Conservation (phyloP, 129 eudicot species). For the Artemisia annua region DNA sequence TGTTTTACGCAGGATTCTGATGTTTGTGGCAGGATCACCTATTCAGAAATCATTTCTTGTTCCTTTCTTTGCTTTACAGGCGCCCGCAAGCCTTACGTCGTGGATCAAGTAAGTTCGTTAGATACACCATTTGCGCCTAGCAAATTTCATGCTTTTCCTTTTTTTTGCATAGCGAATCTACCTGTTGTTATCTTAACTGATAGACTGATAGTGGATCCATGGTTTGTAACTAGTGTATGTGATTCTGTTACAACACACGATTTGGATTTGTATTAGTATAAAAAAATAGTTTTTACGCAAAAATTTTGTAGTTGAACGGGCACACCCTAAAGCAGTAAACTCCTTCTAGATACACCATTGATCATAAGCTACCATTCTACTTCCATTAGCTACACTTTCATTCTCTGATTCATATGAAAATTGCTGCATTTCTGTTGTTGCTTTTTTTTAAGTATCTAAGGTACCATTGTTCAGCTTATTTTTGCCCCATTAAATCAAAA, state of each 20-base stretch:
- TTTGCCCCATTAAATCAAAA: too few species aligned
- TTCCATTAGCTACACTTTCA: constrained; percentile 4
- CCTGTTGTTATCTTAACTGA: too few species aligned
- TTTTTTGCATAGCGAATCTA: not conserved
- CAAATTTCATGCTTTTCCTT: too few species aligned
- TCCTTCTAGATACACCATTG: too few species aligned
- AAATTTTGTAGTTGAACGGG: constrained; percentile 2
- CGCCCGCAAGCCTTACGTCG: constrained; percentile 66
- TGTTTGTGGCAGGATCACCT: constrained; percentile 74
- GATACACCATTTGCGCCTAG: not conserved
- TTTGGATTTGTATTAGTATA: not conserved
- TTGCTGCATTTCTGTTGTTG: constrained; percentile 3
- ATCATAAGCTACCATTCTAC: not conserved
- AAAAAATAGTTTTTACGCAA: constrained; percentile 2
- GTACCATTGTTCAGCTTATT: too few species aligned
- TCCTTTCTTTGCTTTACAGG: constrained; percentile 86
- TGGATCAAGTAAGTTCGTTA: constrained; percentile 82
- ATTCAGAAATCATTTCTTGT: constrained; percentile 84
- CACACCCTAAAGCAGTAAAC: too few species aligned
- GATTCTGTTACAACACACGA: too few species aligned
- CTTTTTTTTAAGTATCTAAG: too few species aligned
- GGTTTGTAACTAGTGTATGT: too few species aligned
- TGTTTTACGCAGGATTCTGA: constrained; percentile 17
- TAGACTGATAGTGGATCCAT: too few species aligned
- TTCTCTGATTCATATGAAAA: constrained; percentile 12